Evolutionary conservation across 257 asterid species (phyloP).

Genomic region (Primulina huaijiensis): DNA sequence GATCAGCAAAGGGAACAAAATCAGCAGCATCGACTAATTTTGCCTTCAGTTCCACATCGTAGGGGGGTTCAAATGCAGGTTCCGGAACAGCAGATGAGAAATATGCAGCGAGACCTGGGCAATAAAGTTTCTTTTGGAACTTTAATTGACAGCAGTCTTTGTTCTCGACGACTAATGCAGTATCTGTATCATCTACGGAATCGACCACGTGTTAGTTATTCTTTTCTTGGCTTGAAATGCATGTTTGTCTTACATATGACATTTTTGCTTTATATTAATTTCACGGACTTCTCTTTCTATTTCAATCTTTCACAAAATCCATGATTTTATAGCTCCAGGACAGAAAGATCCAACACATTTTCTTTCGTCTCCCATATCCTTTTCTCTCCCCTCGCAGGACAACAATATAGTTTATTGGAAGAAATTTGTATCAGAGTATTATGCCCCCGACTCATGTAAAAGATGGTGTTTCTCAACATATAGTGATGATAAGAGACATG

Average conservation of each 20-base stretch:
- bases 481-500: constrained; percentile 33
- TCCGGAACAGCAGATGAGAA: constrained; percentile 26
- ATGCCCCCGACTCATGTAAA: constrained; percentile 49
- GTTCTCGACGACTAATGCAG: constrained; percentile 44
- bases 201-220: constrained; percentile 41
- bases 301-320: background rate
- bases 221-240: background rate
- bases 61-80: constrained; percentile 25
- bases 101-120: constrained; percentile 30
- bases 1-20: constrained; percentile 24
- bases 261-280: background rate
- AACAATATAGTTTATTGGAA: constrained; percentile 49
- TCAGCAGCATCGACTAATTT: constrained; percentile 29
- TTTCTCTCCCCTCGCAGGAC: constrained; percentile 32
- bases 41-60: constrained; percentile 27
- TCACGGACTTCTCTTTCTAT: background rate
- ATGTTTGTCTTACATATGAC: background rate
- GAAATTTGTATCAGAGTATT: constrained; percentile 54
- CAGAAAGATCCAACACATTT: background rate
- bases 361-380: background rate
- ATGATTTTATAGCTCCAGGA: constrained; percentile 1
- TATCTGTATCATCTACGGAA: constrained; percentile 38
- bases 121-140: constrained; percentile 27
- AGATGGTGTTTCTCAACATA: constrained; percentile 65
- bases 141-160: constrained; percentile 38